phyloP scores from a whole-genome alignment of 2,329 filamentous ascomycete genomes.

The Pyrenophora teres region DNA sequence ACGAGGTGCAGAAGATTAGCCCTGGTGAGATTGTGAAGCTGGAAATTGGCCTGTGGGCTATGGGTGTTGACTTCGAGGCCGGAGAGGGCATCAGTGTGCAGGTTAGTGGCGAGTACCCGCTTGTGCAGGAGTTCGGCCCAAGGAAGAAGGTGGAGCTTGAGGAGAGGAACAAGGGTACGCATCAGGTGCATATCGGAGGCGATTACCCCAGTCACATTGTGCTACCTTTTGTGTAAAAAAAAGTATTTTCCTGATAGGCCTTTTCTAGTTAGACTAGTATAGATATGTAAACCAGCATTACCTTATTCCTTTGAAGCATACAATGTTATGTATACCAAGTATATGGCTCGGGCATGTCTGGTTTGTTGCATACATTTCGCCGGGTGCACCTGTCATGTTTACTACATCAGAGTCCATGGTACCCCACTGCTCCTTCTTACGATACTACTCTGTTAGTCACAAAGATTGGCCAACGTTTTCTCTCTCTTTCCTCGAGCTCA shows the following conservation, averaged over 20 bases:
- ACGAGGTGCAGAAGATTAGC: slow-evolving; percentile 48
- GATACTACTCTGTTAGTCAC: background rate
- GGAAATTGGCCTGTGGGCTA: slow-evolving; percentile 31
- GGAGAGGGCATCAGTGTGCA: slow-evolving; percentile 12
- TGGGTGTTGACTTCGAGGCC: slow-evolving; percentile 53
- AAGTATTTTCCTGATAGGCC: too few species aligned
- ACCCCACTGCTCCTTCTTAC: background rate
- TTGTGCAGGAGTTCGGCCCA: slow-evolving; percentile 12
- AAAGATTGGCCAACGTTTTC: background rate
- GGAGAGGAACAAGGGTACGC: slow-evolving; percentile 15
- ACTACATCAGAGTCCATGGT: too few species aligned
- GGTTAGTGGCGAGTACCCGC: slow-evolving; percentile 12
- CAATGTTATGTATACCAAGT: too few species aligned
- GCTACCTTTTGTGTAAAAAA: slow-evolving; percentile 4
- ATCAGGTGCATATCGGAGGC: slow-evolving; percentile 15
- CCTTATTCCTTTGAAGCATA: too few species aligned
- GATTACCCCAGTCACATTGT: slow-evolving; percentile 9
- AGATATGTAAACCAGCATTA: too few species aligned
- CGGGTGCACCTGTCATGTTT: too few species aligned
- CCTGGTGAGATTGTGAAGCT: slow-evolving; percentile 31
- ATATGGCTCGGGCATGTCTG: too few species aligned
- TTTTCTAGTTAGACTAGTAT: too few species aligned
- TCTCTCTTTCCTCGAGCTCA: background rate
- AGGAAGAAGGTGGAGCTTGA: slow-evolving; percentile 6
- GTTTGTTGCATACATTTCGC: too few species aligned